Base-by-base conservation (phyloP, 495 filamentous ascomycete genomes). In the Hypoxylon trugodes region DNA sequence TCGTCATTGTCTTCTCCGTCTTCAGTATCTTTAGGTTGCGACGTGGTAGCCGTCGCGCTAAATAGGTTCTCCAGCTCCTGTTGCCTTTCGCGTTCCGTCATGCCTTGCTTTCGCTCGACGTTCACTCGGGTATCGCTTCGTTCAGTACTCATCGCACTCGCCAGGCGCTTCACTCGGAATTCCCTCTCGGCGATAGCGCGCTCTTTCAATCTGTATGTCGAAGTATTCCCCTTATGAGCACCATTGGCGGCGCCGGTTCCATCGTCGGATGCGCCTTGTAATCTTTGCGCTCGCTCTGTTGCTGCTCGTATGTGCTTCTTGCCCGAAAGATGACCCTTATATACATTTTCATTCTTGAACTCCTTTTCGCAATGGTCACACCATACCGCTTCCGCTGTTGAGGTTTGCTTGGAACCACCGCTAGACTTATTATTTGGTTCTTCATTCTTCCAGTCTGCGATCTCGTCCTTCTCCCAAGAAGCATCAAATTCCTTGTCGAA, bases 341-440 rank as follows among this genome's bases (percentile, higher is more conserved):
- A 96, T 41, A 97, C 92, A 70, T 96, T 97, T 45, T 95, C 89
- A 61, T 97, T 98, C 73, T 89, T 92, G 78, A 97, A 98, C 37
- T 92, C 90, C 74, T 92, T 97, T 66, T 91, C 89, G 76, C 95
- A 98, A 56, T 92, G 91, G 1, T 86, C 78, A 65, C 95, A 98
- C 88, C 89, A 98, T 22, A 89, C 82, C 1, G 88, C 91, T 25
- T 92, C 90, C 0, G 85, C 83, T 3, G 83, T 80, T n/a, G 82
- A 86, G 0, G 80, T 78, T 59, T 81, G 80, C 24, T 79, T 69
- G 4, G 71, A 38, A 22, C 70, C 35, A 10, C 69, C 66, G 16
- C 49, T 58, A 9, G 69, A 26, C 51, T 79, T 82, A 19, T 74
- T 71, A 15, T 73, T 50, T n/a, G 69, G 38, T 6, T 79, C 78